These are phyloP conservation scores for Isochrysis galbana DNA, from an alignment of 78 protist species.

Conservation along the genomic window DNA sequence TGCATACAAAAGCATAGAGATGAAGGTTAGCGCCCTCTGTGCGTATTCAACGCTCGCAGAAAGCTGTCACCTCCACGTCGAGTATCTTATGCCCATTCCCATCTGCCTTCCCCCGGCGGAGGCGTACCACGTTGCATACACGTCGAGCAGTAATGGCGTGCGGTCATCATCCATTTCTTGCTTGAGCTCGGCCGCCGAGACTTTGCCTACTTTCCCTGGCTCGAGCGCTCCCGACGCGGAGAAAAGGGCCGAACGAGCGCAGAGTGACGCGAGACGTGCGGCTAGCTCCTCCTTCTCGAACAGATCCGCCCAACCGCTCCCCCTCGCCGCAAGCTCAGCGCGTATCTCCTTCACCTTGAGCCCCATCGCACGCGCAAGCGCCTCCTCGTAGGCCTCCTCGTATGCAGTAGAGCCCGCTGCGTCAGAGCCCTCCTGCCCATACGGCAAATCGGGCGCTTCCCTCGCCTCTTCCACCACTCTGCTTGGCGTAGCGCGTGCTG, in stretches of 20 bases:
- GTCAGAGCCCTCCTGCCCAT: background rate
- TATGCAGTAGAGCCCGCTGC: background rate
- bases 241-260: no score
- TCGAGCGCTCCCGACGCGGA: background rate
- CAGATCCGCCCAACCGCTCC: background rate
- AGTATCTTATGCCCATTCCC: no score
- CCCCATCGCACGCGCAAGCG: background rate
- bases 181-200: background rate
- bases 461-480: background rate
- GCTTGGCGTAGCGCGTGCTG: background rate
- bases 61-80: no score
- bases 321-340: background rate
- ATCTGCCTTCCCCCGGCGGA: no score
- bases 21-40: no score
- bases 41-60: no score
- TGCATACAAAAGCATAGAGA: no score
- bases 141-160: slow-evolving; percentile 1
- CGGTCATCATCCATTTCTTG: background rate
- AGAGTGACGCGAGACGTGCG: background rate
- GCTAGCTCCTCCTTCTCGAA: slow-evolving; percentile 19
- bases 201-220: background rate
- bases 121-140: slow-evolving; percentile 21
- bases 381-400: background rate
- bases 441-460: background rate
- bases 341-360: background rate